phyloP scores from a whole-genome alignment of 306 rosid genomes.

The Benincasa hispida region DNA sequence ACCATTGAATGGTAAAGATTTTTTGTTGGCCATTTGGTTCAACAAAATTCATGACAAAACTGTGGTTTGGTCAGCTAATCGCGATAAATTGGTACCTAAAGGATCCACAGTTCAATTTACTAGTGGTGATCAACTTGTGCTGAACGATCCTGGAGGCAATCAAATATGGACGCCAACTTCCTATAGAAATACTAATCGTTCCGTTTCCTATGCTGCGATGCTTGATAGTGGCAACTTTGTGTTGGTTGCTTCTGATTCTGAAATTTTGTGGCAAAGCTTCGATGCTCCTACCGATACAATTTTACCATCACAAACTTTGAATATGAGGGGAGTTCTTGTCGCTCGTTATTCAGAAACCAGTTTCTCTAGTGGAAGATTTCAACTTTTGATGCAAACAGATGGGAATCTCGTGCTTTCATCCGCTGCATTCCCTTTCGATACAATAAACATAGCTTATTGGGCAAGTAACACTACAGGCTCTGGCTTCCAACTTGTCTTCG shows the following conservation, averaged over 20 bases:
- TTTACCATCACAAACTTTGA: too few relatives aligned
- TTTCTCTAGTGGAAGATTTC: conserved; percentile 41
- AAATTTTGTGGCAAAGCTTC: too few relatives aligned
- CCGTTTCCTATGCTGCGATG: conserved; percentile 20
- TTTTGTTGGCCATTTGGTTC: conserved; percentile 34
- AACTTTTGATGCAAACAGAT: conserved; percentile 5
- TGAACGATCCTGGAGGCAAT: conserved; percentile 15
- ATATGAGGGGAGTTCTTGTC: neutral
- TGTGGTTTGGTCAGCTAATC: conserved; percentile 36
- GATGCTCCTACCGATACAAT: too few relatives aligned
- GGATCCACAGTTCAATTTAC: too few relatives aligned
- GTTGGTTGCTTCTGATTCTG: too few relatives aligned
- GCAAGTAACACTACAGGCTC: too few relatives aligned
- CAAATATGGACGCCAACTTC: neutral
- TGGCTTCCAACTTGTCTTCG: conserved; percentile 17
- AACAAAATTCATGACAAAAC: conserved; percentile 22
- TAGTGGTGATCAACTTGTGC: conserved; percentile 9
- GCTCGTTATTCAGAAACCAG: conserved; percentile 21
- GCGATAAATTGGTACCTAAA: neutral
- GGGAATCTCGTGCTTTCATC: conserved; percentile 19
- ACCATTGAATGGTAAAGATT: conserved; percentile 5
- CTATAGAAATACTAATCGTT: neutral
- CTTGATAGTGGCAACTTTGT: too few relatives aligned
- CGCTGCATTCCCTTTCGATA: conserved; percentile 18
- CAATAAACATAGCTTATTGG: neutral